Evolutionary conservation across 2,329 filamentous ascomycete species (phyloP).

Genomic region (Aspergillus sp.): DNA sequence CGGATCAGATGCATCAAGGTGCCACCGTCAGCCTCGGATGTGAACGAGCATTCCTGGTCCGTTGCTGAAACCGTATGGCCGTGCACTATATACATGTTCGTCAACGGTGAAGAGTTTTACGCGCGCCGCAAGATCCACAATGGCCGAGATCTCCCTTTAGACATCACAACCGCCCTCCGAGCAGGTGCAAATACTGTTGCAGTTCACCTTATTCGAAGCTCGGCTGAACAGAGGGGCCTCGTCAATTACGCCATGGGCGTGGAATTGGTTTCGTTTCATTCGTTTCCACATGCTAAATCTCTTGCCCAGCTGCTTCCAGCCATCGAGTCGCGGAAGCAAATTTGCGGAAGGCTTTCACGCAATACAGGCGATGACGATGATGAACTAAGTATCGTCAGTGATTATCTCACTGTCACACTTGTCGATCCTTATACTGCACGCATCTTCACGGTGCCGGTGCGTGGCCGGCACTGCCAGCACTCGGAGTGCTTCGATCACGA

Average conservation of each 20-base stretch:
- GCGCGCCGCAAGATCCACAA: conserved; percentile 72
- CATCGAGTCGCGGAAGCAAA: conserved; percentile 58
- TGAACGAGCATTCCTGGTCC: conserved; percentile 63
- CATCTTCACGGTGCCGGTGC: conserved; percentile 73
- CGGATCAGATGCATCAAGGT: conserved; percentile 70
- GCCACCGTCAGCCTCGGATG: conserved; percentile 31
- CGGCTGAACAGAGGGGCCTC: conserved; percentile 37
- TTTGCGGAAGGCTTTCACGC: conserved; percentile 57
- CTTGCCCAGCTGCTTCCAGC: conserved; percentile 49
- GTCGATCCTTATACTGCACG: conserved; percentile 68
- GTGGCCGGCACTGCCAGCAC: conserved; percentile 72
- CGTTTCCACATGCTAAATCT: conserved; percentile 43
- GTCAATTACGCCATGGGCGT: conserved; percentile 66
- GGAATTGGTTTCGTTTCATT: conserved; percentile 67
- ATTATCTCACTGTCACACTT: conserved; percentile 65
- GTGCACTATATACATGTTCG: conserved; percentile 65
- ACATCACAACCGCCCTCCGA: conserved; percentile 67
- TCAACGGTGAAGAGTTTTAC: conserved; percentile 66
- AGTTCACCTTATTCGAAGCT: conserved; percentile 53
- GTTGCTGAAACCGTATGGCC: conserved; percentile 72
- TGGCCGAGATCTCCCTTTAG: conserved; percentile 74
- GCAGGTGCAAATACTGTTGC: conserved; percentile 66
- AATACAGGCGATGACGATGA: conserved; percentile 53
- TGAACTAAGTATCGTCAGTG: conserved; percentile 63
- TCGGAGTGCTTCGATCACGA: conserved; percentile 88